These are phyloP conservation scores for Larix kaempferi DNA, from an alignment of 75 land plant genomes.

Conservation along the genomic window DNA sequence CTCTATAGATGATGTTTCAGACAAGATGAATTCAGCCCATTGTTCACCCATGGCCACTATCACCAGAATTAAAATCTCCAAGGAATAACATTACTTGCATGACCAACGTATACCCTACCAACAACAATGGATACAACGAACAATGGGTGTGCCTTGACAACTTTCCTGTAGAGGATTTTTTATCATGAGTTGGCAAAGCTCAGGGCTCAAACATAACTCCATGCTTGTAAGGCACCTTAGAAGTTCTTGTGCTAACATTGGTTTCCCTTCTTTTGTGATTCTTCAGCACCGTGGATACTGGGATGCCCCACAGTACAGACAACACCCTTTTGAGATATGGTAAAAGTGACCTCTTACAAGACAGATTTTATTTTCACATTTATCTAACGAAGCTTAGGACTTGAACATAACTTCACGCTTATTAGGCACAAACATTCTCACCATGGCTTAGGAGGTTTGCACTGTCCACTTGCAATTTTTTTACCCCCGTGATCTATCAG, in stretches of 20 bases:
- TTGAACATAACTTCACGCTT: too few species aligned
- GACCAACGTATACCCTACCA: neutral
- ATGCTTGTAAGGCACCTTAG: neutral
- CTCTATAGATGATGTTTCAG: too few species aligned
- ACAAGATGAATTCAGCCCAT: too few species aligned
- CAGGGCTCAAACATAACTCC: too few species aligned
- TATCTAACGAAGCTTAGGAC: too few species aligned
- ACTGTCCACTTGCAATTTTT: too few species aligned
- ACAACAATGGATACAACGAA: neutral
- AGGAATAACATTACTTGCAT: neutral
- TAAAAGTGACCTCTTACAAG: neutral
- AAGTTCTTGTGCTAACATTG: neutral
- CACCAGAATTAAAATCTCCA: neutral
- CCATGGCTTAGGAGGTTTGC: too few species aligned
- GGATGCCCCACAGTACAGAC: neutral
- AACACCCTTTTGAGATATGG: neutral
- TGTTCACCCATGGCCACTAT: neutral
- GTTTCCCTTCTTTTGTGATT: neutral
- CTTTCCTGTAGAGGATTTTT: too few species aligned
- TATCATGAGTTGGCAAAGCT: too few species aligned
- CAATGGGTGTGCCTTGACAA: neutral
- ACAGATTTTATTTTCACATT: too few species aligned
- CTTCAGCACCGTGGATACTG: neutral
- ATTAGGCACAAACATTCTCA: too few species aligned
- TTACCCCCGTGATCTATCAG: too few species aligned